Percentiles rank a stretch among this genome's conserved stretches.
Evolutionary conservation across 495 filamentous ascomycete genomes (phyloP).

Genomic region (Penicillium macrosclerotiorum): DNA sequence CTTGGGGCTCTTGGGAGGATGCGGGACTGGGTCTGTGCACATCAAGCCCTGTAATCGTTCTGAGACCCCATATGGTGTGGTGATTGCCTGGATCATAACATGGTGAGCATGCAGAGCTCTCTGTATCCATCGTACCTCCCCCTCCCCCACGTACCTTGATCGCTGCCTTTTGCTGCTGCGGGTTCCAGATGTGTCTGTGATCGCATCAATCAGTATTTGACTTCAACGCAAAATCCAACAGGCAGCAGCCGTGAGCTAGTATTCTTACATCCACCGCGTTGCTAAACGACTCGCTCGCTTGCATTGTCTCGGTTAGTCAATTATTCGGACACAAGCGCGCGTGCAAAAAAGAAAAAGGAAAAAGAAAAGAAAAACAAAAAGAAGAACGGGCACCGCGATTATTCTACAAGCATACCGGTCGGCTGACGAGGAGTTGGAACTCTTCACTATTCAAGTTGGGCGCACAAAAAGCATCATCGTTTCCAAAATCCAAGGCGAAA

Average conservation of each 20-base stretch:
- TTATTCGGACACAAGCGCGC: too few relatives aligned
- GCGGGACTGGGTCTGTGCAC: conserved; percentile 54
- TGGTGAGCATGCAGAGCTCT: background rate
- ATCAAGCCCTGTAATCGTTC: conserved; percentile 65
- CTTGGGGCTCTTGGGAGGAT: too few relatives aligned
- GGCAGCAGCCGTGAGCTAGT: too few relatives aligned
- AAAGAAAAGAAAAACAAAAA: too few relatives aligned
- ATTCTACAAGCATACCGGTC: conserved; percentile 35
- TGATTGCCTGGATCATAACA: conserved; percentile 28
- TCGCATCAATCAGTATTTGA: conserved; percentile 12
- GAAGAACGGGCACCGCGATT: too few relatives aligned
- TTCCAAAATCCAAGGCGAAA: conserved; percentile 73
- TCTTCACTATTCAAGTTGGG: conserved; percentile 53
- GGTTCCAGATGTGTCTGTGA: conserved; percentile 68
- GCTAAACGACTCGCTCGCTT: conserved; percentile 43
- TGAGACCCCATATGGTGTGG: conserved; percentile 64
- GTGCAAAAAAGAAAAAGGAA: too few relatives aligned
- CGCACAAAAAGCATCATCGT: conserved; percentile 58
- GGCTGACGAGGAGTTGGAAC: conserved; percentile 36
- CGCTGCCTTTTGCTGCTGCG: conserved; percentile 55
- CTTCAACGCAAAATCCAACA: background rate
- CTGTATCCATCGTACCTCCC: background rate
- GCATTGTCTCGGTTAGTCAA: too few relatives aligned
- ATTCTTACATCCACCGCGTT: conserved; percentile 70
- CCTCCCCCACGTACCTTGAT: conserved; percentile 41